Percentiles rank a stretch among this genome's conserved stretches.
phyloP scores from a whole-genome alignment of 2,329 filamentous ascomycete genomes.

The Aureobasidium sp. region DNA sequence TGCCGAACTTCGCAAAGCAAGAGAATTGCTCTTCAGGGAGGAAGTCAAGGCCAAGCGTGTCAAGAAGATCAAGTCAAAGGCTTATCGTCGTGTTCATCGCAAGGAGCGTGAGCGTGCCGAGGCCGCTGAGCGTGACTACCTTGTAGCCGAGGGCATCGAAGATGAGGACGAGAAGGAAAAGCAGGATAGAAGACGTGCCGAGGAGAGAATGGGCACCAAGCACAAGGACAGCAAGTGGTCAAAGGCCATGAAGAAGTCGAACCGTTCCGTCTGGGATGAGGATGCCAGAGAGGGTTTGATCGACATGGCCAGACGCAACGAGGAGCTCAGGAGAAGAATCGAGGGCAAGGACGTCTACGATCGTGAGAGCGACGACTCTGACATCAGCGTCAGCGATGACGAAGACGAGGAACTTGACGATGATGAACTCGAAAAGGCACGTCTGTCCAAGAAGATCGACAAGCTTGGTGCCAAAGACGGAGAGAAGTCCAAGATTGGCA shows the following conservation, averaged over 20 bases:
- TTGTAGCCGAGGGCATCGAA: constrained; percentile 52
- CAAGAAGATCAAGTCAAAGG: constrained; percentile 98
- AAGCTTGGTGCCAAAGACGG: constrained; percentile 32
- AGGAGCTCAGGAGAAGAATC: constrained; percentile 72
- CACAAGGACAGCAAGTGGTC: constrained; percentile 91
- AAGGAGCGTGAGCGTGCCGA: constrained; percentile 61
- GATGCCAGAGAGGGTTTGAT: constrained; percentile 70
- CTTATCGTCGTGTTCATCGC: constrained; percentile 85
- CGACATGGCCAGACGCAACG: constrained; percentile 75
- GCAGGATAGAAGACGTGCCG: constrained; percentile 67
- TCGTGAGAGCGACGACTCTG: constrained; percentile 26
- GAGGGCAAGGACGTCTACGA: constrained; percentile 60
- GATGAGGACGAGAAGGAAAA: constrained; percentile 59
- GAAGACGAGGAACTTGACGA: constrained; percentile 60
- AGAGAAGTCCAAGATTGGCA: constrained; percentile 57
- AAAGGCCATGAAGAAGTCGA: constrained; percentile 71
- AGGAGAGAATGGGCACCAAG: constrained; percentile 77
- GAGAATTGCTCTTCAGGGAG: constrained; percentile 83
- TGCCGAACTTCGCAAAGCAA: constrained; percentile 67
- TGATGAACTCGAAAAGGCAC: constrained; percentile 30
- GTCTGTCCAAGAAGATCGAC: constrained; percentile 32
- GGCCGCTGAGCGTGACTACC: constrained; percentile 47
- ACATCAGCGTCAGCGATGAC: constrained; percentile 45
- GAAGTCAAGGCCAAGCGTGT: constrained; percentile 83
- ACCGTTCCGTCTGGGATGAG: constrained; percentile 80